These are phyloP conservation scores for Bruguiera gymnorhiza DNA, from an alignment of 345 rosid species.

Conservation along the genomic window DNA sequence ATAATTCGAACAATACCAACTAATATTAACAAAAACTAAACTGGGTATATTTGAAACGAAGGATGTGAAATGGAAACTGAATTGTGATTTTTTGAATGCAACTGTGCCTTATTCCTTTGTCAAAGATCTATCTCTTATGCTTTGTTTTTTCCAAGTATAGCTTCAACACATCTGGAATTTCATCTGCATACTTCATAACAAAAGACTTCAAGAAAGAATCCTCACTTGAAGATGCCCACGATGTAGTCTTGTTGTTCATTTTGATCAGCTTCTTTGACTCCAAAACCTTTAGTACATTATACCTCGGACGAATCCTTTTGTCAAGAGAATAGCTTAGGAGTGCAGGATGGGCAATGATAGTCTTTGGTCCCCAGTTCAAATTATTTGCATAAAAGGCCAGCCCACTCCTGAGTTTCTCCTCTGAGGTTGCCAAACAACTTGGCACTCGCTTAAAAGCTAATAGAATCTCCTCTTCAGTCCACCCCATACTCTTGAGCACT, in stretches of 20 bases:
- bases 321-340: slow-evolving; percentile 18
- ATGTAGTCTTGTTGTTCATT: neutral
- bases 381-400: slow-evolving; percentile 21
- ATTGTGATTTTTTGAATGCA: no score
- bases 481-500: slow-evolving; percentile 30
- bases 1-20: no score
- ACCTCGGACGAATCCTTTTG: slow-evolving; percentile 23
- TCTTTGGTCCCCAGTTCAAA: slow-evolving; percentile 1
- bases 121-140: neutral
- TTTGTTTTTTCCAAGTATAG: slow-evolving; percentile 9
- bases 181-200: slow-evolving; percentile 6
- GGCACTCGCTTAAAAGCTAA: slow-evolving; percentile 16
- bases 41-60: no score
- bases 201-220: slow-evolving; percentile 20
- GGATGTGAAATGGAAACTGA: no score
- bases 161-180: slow-evolving; percentile 23
- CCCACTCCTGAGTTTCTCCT: slow-evolving; percentile 15
- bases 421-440: neutral
- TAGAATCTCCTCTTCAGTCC: slow-evolving; percentile 24
- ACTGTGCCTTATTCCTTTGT: no score
- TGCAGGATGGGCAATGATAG: slow-evolving; percentile 9
- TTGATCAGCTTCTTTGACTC: slow-evolving; percentile 25
- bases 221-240: slow-evolving; percentile 6
- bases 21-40: no score
- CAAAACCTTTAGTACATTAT: slow-evolving; percentile 18